Evolutionary conservation across 441 rosid species (phyloP).

Genomic region (Erodium moschatum): DNA sequence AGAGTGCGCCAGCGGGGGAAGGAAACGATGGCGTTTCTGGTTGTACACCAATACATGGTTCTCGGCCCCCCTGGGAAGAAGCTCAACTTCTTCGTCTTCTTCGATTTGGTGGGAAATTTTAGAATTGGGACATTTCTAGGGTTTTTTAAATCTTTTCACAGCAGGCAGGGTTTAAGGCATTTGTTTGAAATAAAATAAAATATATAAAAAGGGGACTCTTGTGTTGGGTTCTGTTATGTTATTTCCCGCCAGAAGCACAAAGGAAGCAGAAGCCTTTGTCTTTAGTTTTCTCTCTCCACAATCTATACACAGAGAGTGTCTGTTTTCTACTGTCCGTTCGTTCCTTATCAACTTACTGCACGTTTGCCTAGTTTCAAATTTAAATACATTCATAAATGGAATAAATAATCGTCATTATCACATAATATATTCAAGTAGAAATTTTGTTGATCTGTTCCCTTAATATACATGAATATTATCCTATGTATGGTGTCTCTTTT

Average conservation of each 20-base stretch:
- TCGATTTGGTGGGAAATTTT: neutral
- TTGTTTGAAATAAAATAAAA: neutral
- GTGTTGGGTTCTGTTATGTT: neutral
- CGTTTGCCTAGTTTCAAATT: too few relatives aligned
- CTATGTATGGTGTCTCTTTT: too few relatives aligned
- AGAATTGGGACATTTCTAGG: neutral
- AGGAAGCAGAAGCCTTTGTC: neutral
- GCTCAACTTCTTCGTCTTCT: constrained; percentile 1
- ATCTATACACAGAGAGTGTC: neutral
- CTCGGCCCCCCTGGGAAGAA: neutral
- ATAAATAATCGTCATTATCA: too few relatives aligned
- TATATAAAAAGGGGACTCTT: neutral
- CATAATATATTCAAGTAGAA: too few relatives aligned
- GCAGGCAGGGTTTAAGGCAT: neutral
- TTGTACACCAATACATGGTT: constrained; percentile 62
- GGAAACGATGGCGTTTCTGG: constrained; percentile 54
- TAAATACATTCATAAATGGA: too few relatives aligned
- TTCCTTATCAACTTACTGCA: constrained; percentile 1
- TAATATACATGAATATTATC: too few relatives aligned
- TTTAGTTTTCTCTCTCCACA: too few relatives aligned
- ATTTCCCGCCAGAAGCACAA: constrained; percentile 7
- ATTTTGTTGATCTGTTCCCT: too few relatives aligned
- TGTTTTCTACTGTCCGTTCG: neutral
- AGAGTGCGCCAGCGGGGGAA: constrained; percentile 53
- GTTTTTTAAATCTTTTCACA: neutral